Percentiles rank a stretch among this genome's conserved stretches.
Conservation (phyloP, 371 early-diverging fungal species). For the Capniomyces stellatus region DNA sequence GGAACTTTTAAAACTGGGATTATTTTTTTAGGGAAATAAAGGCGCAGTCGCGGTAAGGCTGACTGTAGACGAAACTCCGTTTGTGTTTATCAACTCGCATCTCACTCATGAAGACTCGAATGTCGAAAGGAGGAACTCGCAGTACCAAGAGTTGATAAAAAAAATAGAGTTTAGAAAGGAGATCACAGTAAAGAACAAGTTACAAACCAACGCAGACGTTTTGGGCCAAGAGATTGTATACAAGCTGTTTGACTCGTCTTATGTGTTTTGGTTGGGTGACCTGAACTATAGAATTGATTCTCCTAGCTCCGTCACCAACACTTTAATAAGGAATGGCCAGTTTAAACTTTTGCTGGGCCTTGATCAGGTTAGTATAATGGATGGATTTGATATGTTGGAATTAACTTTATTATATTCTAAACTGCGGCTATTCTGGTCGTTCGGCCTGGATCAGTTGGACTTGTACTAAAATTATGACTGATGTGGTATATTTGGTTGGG, state of each 20-base stretch:
- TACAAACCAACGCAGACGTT: conserved; percentile 1
- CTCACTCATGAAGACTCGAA: conserved; percentile 67
- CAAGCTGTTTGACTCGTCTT: conserved; percentile 20
- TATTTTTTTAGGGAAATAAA: conserved; percentile 58
- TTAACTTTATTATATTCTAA: too few species aligned
- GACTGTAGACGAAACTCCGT: conserved; percentile 53
- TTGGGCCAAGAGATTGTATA: not conserved
- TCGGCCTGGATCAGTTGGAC: too few species aligned
- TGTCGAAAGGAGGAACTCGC: conserved; percentile 70
- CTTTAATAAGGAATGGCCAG: conserved; percentile 31
- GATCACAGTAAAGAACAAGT: conserved; percentile 1
- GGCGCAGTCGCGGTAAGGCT: conserved; percentile 73
- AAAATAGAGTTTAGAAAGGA: conserved; percentile 36
- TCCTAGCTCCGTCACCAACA: conserved; percentile 33
- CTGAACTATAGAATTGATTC: conserved; percentile 78
- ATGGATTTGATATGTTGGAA: too few species aligned
- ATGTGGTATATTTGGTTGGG: not conserved
- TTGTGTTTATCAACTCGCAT: conserved; percentile 78
- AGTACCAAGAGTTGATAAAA: conserved; percentile 64
- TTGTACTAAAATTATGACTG: not conserved
- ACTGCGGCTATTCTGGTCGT: too few species aligned
- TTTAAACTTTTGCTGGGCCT: conserved; percentile 34
- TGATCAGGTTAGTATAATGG: too few species aligned
- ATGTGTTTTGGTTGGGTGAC: conserved; percentile 82
- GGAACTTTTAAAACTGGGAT: conserved; percentile 12